Base-by-base conservation (phyloP, 805 yeast genomes). In the Metschnikowia chrysomelidarum region DNA sequence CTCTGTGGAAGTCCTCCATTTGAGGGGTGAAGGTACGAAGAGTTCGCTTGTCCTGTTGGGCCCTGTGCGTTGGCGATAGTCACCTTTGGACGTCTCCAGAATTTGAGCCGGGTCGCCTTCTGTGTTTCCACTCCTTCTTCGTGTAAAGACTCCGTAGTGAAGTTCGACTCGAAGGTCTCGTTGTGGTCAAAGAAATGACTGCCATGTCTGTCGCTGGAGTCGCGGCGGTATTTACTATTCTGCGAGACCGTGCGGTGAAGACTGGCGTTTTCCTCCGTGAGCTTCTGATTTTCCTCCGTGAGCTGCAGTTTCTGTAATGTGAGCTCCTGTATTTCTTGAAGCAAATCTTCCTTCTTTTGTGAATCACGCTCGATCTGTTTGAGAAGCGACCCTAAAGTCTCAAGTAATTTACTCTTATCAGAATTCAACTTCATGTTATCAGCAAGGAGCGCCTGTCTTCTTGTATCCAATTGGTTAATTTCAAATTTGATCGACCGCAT, bases 291-390 rank as follows among this genome's bases (percentile, higher is more conserved):
- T 18, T 46, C 44, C 13, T 59, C 62, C 26, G 41, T 17, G 14
- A 87, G 57, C 12, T 60, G 56, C 21, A 61, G 64, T 57, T 73
- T 80, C 30, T 72, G 71, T 0, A 48, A 41, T 19, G 60, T 68
- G 43, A 87, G 60, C 13, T 62, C 70, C 30, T 67, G 71, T 10
- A 83, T 67, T 24, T 82, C 87, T 27, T 60, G 64, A 14, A 62
- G 38, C 22, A 81, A 45, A 5, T 56, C 55, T 2, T 70, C 65
- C 43, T 73, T 76, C 1, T 66, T 59, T 2, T 65, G 53, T 23
- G 67, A 64, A 41, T 72, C 67, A 25, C 56, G 57, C 11, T 58
- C 52, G 9, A 79, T 47, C 41, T 68, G 72, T 23, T 56, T 47
- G 33, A 66, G 71, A 38, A 74, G 36, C n/a, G 59, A 51, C 33